phyloP scores from a whole-genome alignment of 768 basidiomycete genomes.

The Hemileccinum impolitum region DNA sequence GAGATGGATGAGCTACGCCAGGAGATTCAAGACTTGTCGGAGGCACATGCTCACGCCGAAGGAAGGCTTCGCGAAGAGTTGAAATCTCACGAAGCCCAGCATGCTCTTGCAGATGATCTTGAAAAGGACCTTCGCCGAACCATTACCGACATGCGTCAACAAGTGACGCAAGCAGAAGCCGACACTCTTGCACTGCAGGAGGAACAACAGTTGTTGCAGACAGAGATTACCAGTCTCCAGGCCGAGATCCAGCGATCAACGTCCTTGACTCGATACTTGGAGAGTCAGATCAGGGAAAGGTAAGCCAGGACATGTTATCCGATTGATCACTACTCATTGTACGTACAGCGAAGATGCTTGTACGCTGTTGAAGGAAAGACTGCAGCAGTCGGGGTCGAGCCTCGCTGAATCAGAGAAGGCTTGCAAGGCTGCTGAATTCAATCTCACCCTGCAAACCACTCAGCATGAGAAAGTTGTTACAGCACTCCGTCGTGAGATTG shows the following conservation, averaged over 20 bases:
- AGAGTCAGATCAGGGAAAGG: constrained; percentile 64
- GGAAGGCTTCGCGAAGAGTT: constrained; percentile 25
- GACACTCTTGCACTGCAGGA: constrained; percentile 39
- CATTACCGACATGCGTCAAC: constrained; percentile 34
- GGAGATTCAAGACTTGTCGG: constrained; percentile 39
- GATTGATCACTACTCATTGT: constrained; percentile 4
- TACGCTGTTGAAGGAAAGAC: constrained; percentile 37
- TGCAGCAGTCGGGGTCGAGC: constrained; percentile 39
- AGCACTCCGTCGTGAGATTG: constrained; percentile 56
- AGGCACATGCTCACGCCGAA: constrained; percentile 32
- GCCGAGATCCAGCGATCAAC: constrained; percentile 64
- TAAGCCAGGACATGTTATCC: constrained; percentile 25
- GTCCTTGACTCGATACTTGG: constrained; percentile 59
- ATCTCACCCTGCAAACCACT: constrained; percentile 57
- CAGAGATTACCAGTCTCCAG: constrained; percentile 53
- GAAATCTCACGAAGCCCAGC: constrained; percentile 23
- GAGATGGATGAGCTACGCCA: constrained; percentile 32
- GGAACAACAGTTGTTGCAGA: constrained; percentile 52
- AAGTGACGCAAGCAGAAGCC: constrained; percentile 39
- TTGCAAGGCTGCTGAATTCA: constrained; percentile 61
- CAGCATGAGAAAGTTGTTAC: constrained; percentile 66
- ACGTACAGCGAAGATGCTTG: constrained; percentile 47
- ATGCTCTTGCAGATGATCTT: constrained; percentile 32
- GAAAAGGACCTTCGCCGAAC: constrained; percentile 36
- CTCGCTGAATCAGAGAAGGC: constrained; percentile 54